Conservation (phyloP, 1,139 yeast genomes). For the Taphrina flavorubra region DNA sequence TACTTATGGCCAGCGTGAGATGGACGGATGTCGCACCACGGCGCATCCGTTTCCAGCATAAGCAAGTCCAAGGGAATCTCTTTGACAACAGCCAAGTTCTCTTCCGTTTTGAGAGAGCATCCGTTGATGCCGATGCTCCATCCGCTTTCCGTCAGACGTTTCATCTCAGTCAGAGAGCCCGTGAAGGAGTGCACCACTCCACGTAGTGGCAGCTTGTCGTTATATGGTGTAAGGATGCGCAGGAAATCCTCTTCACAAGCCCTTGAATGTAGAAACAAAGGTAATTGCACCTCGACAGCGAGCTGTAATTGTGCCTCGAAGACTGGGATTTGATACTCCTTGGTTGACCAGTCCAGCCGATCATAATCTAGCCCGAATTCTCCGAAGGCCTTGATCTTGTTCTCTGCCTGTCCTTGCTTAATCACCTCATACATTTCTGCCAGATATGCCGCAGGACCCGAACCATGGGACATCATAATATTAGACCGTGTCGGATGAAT, state of each 20-base stretch:
- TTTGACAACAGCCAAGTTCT: constrained; percentile 69
- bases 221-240: constrained; percentile 63
- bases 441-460: constrained; percentile 51
- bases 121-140: constrained; percentile 87
- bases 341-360: constrained; percentile 75
- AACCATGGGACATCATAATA: constrained; percentile 14
- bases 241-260: constrained; percentile 84
- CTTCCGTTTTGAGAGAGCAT: constrained; percentile 81
- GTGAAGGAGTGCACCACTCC: constrained; percentile 96
- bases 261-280: constrained; percentile 88
- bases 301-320: constrained; percentile 75
- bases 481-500: constrained; percentile 68
- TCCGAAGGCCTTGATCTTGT: constrained; percentile 51
- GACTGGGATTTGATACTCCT: constrained; percentile 67
- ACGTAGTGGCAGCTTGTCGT: constrained; percentile 54
- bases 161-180: constrained; percentile 70
- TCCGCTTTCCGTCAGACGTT: constrained; percentile 61
- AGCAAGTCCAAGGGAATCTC: constrained; percentile 70
- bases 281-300: constrained; percentile 63
- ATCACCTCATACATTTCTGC: constrained; percentile 60
- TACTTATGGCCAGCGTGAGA: constrained; percentile 75
- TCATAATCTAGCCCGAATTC: constrained; percentile 73
- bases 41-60: constrained; percentile 80
- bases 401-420: constrained; percentile 57
- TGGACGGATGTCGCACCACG: constrained; percentile 94